Base-by-base conservation (phyloP, 306 rosid species). In the Acacia crassicarpa region DNA sequence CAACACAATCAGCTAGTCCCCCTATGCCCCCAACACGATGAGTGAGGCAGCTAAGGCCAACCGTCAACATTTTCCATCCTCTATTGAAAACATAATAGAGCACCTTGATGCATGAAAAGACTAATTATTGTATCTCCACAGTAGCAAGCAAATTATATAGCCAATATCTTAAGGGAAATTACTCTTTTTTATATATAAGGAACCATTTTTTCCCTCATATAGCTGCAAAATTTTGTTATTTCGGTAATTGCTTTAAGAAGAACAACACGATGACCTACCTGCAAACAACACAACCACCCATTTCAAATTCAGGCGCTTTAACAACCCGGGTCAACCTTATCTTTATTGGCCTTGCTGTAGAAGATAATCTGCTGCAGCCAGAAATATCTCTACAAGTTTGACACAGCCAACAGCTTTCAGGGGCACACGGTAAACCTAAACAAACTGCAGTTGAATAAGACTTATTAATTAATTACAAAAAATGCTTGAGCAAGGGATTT, bases 231-330 rank as follows among this genome's bases (percentile, higher is more conserved):
- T 61, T 41, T 51, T 74, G 41, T 68, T 45, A 33, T 38, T 67
- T 41, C 6, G 27, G 17, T 48, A 72, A 84, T 62, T 65, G 25
- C 40, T 40, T 40, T 7, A 75, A 59, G 75, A 44, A 22, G 62
- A 78, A 83, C 86, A 83, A 67, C 59, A 61, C 43, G 65, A 83
- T 63, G 85, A 75, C 88, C 79, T 75, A 95, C 99, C 97, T 93
- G 90, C 99, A 96, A 80, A 96, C 92, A 83, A 93, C 97, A 76
- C 99, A 96, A 77, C 99, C 99, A 67, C 99, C 99, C 86, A 92
- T 92, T 84, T 92, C 97, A 85, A 80, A 88, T 30, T 93, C 98
- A 5, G 98, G 97, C 38, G 91, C 88, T 84, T 91, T 91, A 77
- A 93, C 98, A 44, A 91, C 94, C 71, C 97, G 86, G 25, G 97